These are phyloP conservation scores for Rhizopus delemar DNA, from an alignment of 371 early-diverging fungal genomes.

Conservation along the genomic window DNA sequence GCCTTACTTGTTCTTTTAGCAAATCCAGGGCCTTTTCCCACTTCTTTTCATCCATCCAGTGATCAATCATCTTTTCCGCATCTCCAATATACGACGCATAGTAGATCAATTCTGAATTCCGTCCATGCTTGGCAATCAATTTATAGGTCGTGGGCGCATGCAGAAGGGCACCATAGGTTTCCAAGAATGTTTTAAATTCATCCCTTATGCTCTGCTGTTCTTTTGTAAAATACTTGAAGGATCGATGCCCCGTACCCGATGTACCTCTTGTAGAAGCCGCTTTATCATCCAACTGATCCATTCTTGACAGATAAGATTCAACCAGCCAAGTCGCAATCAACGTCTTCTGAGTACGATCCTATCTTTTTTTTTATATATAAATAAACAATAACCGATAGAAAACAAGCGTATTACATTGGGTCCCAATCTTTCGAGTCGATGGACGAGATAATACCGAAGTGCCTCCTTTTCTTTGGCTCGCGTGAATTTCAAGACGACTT, in stretches of 20 bases:
- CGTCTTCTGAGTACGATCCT: slow-evolving; percentile 82
- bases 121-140: slow-evolving; percentile 83
- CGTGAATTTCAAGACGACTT: slow-evolving; percentile 82
- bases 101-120: slow-evolving; percentile 71
- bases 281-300: slow-evolving; percentile 71
- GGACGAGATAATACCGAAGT: slow-evolving; percentile 71
- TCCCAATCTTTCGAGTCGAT: slow-evolving; percentile 64
- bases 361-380: background rate
- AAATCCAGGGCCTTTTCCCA: slow-evolving; percentile 75
- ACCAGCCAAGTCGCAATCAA: slow-evolving; percentile 87
- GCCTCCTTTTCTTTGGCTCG: slow-evolving; percentile 62
- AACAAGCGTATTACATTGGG: slow-evolving; percentile 50
- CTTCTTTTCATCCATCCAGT: slow-evolving; percentile 77
- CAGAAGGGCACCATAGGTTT: slow-evolving; percentile 59
- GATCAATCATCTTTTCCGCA: slow-evolving; percentile 74
- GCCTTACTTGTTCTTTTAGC: slow-evolving; percentile 68
- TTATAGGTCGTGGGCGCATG: slow-evolving; percentile 75
- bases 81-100: slow-evolving; percentile 82
- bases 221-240: slow-evolving; percentile 34
- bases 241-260: slow-evolving; percentile 12
- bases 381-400: background rate
- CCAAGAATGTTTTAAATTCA: slow-evolving; percentile 73
- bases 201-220: slow-evolving; percentile 56
- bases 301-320: slow-evolving; percentile 77
- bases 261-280: slow-evolving; percentile 48